phyloP scores from a whole-genome alignment of 495 filamentous ascomycete species.

The Aspergillus nanangensis region DNA sequence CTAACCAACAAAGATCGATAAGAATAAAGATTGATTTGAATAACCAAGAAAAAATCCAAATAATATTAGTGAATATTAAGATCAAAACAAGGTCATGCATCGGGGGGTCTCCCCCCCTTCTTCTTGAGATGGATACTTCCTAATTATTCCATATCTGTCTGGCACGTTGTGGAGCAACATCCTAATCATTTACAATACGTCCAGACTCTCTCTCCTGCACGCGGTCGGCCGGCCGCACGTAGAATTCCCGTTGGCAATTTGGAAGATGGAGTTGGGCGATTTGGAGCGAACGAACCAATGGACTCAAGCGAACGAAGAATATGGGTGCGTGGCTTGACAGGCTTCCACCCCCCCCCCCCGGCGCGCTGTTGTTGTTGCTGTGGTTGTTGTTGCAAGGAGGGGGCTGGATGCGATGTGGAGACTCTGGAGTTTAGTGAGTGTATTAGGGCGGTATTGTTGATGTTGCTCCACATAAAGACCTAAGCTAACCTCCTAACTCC shows the following conservation, averaged over 20 bases:
- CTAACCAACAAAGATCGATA: too few relatives aligned
- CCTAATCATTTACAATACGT: too few relatives aligned
- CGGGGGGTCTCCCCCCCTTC: background rate
- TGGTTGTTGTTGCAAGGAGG: constrained; percentile 5
- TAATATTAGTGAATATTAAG: background rate
- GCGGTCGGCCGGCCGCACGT: too few relatives aligned
- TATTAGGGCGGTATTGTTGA: constrained; percentile 3
- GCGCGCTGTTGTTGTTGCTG: too few relatives aligned
- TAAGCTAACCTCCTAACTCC: too few relatives aligned
- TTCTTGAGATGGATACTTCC: background rate
- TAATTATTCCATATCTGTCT: background rate
- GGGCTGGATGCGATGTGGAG: constrained; percentile 9
- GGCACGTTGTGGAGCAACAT: background rate
- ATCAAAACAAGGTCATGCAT: background rate
- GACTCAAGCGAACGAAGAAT: constrained; percentile 6
- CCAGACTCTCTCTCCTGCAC: too few relatives aligned
- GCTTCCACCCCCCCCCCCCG: too few relatives aligned
- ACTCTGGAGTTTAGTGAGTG: background rate
- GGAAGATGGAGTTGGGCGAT: constrained; percentile 2
- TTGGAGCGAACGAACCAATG: constrained; percentile 10
- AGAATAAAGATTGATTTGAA: too few relatives aligned
- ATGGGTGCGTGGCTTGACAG: constrained; percentile 15
- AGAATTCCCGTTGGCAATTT: background rate
- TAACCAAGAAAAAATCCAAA: background rate
- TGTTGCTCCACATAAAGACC: too few relatives aligned